Evolutionary conservation across 2,329 filamentous ascomycete species (phyloP).

Genomic region (Cladophialophora immunda): DNA sequence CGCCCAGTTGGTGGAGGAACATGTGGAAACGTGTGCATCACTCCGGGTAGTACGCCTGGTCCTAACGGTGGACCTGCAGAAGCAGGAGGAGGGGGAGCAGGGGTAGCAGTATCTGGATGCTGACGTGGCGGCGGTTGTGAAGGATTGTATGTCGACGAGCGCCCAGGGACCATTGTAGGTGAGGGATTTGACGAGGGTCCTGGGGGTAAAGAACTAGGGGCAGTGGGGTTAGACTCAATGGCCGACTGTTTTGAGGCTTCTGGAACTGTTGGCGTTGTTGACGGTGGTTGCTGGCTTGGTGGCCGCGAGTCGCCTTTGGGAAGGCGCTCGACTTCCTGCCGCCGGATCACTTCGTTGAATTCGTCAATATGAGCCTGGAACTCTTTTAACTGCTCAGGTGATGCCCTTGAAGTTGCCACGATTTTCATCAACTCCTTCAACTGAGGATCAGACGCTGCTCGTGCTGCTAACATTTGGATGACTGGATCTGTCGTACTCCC

Average conservation of each 20-base stretch:
- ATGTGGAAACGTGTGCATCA: slow-evolving; percentile 34
- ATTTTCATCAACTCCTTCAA: slow-evolving; percentile 61
- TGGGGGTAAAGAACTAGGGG: slow-evolving; percentile 26
- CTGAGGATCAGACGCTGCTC: slow-evolving; percentile 58
- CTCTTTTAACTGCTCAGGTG: slow-evolving; percentile 57
- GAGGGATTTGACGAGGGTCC: slow-evolving; percentile 24
- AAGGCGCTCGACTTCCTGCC: slow-evolving; percentile 45
- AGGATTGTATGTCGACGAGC: slow-evolving; percentile 19
- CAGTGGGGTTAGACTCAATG: slow-evolving; percentile 11
- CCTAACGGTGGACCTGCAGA: slow-evolving; percentile 29
- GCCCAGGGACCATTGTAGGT: slow-evolving; percentile 7
- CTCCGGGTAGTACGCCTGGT: slow-evolving; percentile 28
- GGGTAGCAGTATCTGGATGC: slow-evolving; percentile 1
- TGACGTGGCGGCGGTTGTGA: slow-evolving; percentile 23
- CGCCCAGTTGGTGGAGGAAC: slow-evolving; percentile 36
- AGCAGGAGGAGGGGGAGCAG: slow-evolving; percentile 43
- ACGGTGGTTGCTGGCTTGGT: slow-evolving; percentile 15
- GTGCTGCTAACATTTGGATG: slow-evolving; percentile 62
- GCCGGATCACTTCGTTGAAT: slow-evolving; percentile 59
- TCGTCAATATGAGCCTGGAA: slow-evolving; percentile 62
- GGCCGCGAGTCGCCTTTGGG: slow-evolving; percentile 31
- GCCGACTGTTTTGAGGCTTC: slow-evolving; percentile 3
- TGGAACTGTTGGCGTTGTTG: slow-evolving; percentile 10
- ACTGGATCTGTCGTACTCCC: slow-evolving; percentile 60
- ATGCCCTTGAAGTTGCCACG: slow-evolving; percentile 59